Evolutionary conservation across 306 rosid species (phyloP), one percentile per base, ranked within the genome.

Genomic region (Vicia villosa): DNA sequence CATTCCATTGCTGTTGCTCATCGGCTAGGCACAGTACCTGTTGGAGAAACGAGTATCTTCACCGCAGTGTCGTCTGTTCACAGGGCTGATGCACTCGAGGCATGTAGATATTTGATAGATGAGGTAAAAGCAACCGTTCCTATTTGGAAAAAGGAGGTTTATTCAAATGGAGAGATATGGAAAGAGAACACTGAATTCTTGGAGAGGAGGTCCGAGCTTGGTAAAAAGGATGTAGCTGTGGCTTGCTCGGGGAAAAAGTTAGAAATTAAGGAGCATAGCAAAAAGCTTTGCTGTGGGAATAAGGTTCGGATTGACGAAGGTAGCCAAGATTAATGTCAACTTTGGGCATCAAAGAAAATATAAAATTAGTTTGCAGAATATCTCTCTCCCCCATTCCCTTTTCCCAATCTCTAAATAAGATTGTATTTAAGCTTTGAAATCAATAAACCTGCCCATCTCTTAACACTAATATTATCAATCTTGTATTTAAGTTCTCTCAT

Each of bases 151-250:
- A n/a, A n/a, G n/a, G n/a, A n/a, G n/a, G n/a, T n/a, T n/a, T n/a
- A n/a, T n/a, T n/a, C n/a, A 54, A 88, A 93, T 80, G 98, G 98
- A 47, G 98, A 90, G 83, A 88, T 93, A 70, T 90, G 98, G 98
- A 90, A 93, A 80, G 97, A 90, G 84, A 93, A 93, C 67, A 74
- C 80, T 0, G 97, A 93, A 73, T 93, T 93, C 88, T 41, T 85
- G 55, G 86, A 93, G 70, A 83, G 91, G 69, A 92, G 81, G 70
- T 70, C 70, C 20, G 89, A 86, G 75, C 77, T 81, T 32, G 86
- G 83, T 71, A 80, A 73, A 66, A 77, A 78, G 42, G 74, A 77
- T 74, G 84, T 17, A 20, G 70, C 10, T 73, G 83, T 14, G 14
- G 68, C 10, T 28, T 28, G 63, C 34, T 10, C 60, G 66, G 84